Percentiles rank a stretch among this genome's conserved stretches.
Evolutionary conservation across 805 yeast genomes (phyloP).

Genomic region (Hanseniaspora clermontiae): DNA sequence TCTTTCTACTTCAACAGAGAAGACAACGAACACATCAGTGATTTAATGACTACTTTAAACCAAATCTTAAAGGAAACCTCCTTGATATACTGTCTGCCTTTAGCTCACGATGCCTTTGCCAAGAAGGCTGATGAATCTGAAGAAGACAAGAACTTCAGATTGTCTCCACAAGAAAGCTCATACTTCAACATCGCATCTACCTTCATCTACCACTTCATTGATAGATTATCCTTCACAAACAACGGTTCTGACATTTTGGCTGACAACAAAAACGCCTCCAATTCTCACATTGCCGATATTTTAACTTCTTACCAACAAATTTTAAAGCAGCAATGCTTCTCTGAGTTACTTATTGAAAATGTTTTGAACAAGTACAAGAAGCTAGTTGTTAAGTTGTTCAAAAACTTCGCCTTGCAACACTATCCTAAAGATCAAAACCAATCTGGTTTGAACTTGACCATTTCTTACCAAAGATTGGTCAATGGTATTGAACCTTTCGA

Average conservation of each 20-base stretch:
- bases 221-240: conserved; percentile 40
- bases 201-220: conserved; percentile 86
- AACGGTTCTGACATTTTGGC: conserved; percentile 11
- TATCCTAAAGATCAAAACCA: conserved; percentile 29
- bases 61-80: conserved; percentile 93
- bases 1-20: conserved; percentile 70
- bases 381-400: conserved; percentile 68
- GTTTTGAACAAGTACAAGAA: conserved; percentile 58
- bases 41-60: conserved; percentile 56
- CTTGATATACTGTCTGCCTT: conserved; percentile 75
- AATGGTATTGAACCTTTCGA: conserved; percentile 56
- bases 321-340: conserved; percentile 83
- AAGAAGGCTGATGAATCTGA: conserved; percentile 39
- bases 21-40: conserved; percentile 30
- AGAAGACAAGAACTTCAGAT: conserved; percentile 16
- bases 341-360: conserved; percentile 69
- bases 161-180: conserved; percentile 86
- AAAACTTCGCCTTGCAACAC: conserved; percentile 84
- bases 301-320: conserved; percentile 76
- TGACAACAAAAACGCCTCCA: neutral
- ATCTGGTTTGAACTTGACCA: conserved; percentile 35
- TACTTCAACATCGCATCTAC: conserved; percentile 90
- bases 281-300: conserved; percentile 4
- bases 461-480: conserved; percentile 77
- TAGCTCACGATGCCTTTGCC: conserved; percentile 54